Conservation (phyloP, 2,329 filamentous ascomycete genomes). For the Dactylonectria macrodidyma region DNA sequence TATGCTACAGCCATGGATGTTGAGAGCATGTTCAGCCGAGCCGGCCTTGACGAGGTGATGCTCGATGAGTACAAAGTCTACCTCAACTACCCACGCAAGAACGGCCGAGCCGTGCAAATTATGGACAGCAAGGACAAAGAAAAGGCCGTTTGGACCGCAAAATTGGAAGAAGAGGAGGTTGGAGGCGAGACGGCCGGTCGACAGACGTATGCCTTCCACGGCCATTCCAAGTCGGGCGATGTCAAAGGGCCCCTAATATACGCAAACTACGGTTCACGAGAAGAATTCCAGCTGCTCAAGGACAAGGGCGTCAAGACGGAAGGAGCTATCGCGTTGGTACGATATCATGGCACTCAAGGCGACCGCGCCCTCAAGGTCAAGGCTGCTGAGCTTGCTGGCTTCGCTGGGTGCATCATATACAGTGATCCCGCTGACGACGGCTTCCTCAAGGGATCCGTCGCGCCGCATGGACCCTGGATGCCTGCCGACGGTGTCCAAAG, state of each 20-base stretch:
- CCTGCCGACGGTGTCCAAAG: slow-evolving; percentile 87
- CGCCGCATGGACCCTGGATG: slow-evolving; percentile 85
- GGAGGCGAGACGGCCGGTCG: slow-evolving; percentile 74
- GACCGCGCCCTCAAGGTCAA: slow-evolving; percentile 89
- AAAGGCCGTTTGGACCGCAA: slow-evolving; percentile 81
- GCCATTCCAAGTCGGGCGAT: slow-evolving; percentile 88
- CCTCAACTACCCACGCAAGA: slow-evolving; percentile 87
- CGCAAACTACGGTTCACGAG: slow-evolving; percentile 89
- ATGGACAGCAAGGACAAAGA: slow-evolving; percentile 73
- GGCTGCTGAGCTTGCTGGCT: slow-evolving; percentile 88
- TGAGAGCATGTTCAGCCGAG: slow-evolving; percentile 80
- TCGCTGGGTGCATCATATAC: slow-evolving; percentile 91
- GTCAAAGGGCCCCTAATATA: slow-evolving; percentile 91
- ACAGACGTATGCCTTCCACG: slow-evolving; percentile 88
- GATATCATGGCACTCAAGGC: slow-evolving; percentile 81
- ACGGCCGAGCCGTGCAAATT: slow-evolving; percentile 86
- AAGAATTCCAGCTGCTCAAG: slow-evolving; percentile 83
- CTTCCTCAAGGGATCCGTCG: slow-evolving; percentile 79
- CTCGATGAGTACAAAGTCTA: slow-evolving; percentile 90
- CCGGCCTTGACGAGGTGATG: slow-evolving; percentile 81
- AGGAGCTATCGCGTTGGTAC: slow-evolving; percentile 87
- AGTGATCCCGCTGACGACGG: slow-evolving; percentile 91
- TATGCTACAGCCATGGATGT: slow-evolving; percentile 89
- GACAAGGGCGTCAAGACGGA: slow-evolving; percentile 81
- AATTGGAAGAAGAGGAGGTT: slow-evolving; percentile 83